Evolutionary conservation across 495 filamentous ascomycete species (phyloP).

Genomic region (Wilcoxina mikolae): DNA sequence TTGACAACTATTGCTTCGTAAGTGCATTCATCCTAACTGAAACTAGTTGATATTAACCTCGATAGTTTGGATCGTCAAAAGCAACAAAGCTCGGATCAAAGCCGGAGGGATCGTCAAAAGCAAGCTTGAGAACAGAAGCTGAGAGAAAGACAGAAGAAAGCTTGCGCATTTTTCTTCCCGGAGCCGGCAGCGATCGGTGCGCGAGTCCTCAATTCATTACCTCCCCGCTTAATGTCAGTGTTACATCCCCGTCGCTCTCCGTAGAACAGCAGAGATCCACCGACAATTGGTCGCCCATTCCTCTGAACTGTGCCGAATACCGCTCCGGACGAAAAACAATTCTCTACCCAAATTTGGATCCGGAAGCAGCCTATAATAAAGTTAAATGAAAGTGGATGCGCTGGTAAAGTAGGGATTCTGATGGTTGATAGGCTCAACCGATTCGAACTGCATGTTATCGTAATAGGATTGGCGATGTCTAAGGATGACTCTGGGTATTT

Average conservation of each 20-base stretch:
- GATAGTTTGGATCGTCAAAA: constrained; percentile 39
- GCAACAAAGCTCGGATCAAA: constrained; percentile 11
- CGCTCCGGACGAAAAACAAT: constrained; percentile 23
- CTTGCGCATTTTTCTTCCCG: not conserved
- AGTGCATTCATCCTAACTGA: constrained; percentile 37
- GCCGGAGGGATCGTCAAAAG: constrained; percentile 23
- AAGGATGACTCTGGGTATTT: too few relatives aligned
- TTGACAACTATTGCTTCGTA: constrained; percentile 99
- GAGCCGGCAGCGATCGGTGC: not conserved
- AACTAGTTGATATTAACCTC: not conserved
- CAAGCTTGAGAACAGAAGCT: too few relatives aligned
- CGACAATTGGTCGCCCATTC: constrained; percentile 26
- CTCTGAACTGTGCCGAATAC: constrained; percentile 26
- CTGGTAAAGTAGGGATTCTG: too few relatives aligned
- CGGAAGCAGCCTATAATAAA: too few relatives aligned
- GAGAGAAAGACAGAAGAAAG: constrained; percentile 21
- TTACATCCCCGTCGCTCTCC: not conserved
- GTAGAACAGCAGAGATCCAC: constrained; percentile 11
- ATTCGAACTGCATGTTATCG: too few relatives aligned
- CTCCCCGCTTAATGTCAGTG: not conserved
- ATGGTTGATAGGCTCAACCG: too few relatives aligned
- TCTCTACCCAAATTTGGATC: too few relatives aligned
- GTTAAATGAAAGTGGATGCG: too few relatives aligned
- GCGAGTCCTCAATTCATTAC: not conserved
- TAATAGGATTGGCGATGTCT: too few relatives aligned